Conservation (phyloP, 441 rosid species). For the Manihot esculenta region DNA sequence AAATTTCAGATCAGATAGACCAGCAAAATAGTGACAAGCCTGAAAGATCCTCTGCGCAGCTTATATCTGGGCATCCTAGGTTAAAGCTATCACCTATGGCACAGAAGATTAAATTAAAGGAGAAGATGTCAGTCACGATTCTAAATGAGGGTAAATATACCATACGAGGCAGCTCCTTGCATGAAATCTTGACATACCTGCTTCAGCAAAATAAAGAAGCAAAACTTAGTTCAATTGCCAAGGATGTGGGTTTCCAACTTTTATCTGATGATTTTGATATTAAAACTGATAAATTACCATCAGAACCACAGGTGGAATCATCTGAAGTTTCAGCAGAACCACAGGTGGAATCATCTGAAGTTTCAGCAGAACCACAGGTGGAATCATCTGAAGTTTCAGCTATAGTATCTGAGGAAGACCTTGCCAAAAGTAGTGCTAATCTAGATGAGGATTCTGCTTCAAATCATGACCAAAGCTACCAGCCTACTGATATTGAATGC, state of each 20-base stretch:
- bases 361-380: no score
- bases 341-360: no score
- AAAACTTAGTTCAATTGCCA: constrained; percentile 75
- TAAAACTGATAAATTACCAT: constrained; percentile 42
- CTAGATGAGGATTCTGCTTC: constrained; percentile 35
- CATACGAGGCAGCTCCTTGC: constrained; percentile 66
- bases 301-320: no score
- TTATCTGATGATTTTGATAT: constrained; percentile 71
- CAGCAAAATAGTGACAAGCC: constrained; percentile 34
- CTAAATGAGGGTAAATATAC: constrained; percentile 64
- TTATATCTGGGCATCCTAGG: constrained; percentile 45
- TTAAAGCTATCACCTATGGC: constrained; percentile 39
- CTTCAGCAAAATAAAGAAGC: constrained; percentile 62
- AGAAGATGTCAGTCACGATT: constrained; percentile 72
- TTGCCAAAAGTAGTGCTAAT: constrained; percentile 31
- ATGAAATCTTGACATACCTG: constrained; percentile 62
- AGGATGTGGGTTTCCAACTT: constrained; percentile 83
- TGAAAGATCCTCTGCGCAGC: constrained; percentile 33
- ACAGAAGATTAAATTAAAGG: constrained; percentile 51
- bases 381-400: constrained; percentile 40
- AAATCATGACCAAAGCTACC: constrained; percentile 30
- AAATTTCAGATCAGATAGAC: constrained; percentile 32
- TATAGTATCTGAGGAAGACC: constrained; percentile 35
- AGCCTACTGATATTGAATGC: constrained; percentile 29
- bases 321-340: no score